A percentile compares a stretch with the other conserved stretches of the same genome.
These are phyloP conservation scores for Cercospora zeina DNA, from an alignment of 2,329 filamentous ascomycete genomes.

Conservation along the genomic window DNA sequence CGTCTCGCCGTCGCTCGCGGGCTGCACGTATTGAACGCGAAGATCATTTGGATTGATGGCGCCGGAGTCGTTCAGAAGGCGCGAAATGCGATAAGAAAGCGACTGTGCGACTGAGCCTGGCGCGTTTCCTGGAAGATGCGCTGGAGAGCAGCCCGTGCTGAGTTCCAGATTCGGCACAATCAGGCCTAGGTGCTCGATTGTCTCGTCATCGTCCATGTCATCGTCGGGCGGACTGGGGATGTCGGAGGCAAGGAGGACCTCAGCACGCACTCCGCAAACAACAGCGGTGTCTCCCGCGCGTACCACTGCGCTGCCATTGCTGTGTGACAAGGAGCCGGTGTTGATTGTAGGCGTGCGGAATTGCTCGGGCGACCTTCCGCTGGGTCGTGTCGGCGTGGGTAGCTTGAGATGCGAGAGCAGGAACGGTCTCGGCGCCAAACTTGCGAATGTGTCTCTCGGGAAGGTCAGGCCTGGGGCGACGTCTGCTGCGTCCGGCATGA, in stretches of 20 bases:
- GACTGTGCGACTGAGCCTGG: constrained; percentile 80
- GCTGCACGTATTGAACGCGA: constrained; percentile 60
- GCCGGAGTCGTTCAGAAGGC: constrained; percentile 69
- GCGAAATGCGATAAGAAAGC: constrained; percentile 75
- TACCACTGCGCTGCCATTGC: constrained; percentile 85
- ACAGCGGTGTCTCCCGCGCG: constrained; percentile 86
- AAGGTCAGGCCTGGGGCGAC: constrained; percentile 47
- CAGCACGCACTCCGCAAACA: constrained; percentile 88
- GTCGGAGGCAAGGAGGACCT: constrained; percentile 74
- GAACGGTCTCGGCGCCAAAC: constrained; percentile 84
- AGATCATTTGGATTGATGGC: constrained; percentile 68
- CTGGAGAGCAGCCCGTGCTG: constrained; percentile 83
- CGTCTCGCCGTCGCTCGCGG: constrained; percentile 51
- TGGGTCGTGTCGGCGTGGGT: constrained; percentile 68
- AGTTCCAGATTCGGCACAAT: constrained; percentile 93
- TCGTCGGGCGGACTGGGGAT: constrained; percentile 62
- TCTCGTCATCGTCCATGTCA: constrained; percentile 32
- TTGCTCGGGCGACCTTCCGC: constrained; percentile 71
- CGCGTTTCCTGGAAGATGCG: constrained; percentile 79
- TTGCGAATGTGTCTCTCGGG: constrained; percentile 74
- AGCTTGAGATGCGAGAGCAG: constrained; percentile 83
- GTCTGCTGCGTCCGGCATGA: constrained; percentile 5
- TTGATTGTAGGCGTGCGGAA: constrained; percentile 75
- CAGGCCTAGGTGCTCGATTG: constrained; percentile 60
- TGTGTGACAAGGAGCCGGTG: constrained; percentile 79